Percentiles rank a stretch among this genome's conserved stretches.
These are phyloP conservation scores for Talaromyces sp. DNA, from an alignment of 2,329 filamentous ascomycete genomes.

Conservation along the genomic window DNA sequence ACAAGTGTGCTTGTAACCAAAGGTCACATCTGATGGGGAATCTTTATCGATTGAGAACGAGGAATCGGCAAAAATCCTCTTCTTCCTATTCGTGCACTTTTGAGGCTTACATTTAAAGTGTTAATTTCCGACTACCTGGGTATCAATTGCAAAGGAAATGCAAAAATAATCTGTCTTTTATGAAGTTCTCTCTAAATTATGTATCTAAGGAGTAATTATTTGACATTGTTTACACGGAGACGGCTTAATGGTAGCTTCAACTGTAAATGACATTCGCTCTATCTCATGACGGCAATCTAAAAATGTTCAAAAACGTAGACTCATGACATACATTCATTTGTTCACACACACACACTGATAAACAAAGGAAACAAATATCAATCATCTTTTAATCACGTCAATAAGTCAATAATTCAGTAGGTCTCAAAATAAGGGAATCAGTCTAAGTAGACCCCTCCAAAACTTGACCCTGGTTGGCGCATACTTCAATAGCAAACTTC, in stretches of 20 bases:
- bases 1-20: not conserved
- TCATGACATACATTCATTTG: not conserved
- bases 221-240: not conserved
- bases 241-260: not conserved
- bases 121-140: not conserved
- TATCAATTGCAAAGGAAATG: not conserved
- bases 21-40: not conserved
- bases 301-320: not conserved
- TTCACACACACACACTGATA: not conserved
- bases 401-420: not conserved
- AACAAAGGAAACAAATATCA: not conserved
- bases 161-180: not conserved
- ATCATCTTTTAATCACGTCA: not conserved
- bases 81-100: not conserved
- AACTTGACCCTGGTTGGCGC: constrained; percentile 1
- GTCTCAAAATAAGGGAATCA: not conserved
- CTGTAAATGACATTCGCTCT: not conserved
- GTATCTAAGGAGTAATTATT: no score
- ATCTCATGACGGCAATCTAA: not conserved
- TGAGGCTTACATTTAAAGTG: not conserved
- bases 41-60: not conserved
- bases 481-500: constrained; percentile 8
- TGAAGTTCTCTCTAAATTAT: not conserved
- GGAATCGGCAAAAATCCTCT: not conserved
- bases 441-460: not conserved